Conservation (phyloP, 805 yeast genomes). For the Yarrowia deformans region DNA sequence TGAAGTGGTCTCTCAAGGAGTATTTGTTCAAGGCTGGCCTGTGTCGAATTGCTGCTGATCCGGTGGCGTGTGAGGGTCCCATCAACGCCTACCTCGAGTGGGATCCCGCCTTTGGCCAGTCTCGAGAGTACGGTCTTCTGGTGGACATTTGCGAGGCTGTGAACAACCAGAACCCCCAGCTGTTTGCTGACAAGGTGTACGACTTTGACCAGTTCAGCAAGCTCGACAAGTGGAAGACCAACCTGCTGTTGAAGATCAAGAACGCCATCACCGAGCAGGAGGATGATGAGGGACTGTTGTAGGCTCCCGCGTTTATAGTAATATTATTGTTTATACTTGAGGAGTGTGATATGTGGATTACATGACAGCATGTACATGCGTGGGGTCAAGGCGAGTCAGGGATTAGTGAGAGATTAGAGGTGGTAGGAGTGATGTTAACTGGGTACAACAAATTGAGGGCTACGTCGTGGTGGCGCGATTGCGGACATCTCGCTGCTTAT, state of each 20-base stretch:
- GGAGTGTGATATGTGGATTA: too few relatives aligned
- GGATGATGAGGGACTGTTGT: slow-evolving; percentile 58
- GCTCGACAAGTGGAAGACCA: slow-evolving; percentile 90
- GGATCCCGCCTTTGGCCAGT: slow-evolving; percentile 73
- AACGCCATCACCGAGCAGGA: slow-evolving; percentile 73
- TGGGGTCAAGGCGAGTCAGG: too few relatives aligned
- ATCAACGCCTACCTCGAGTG: slow-evolving; percentile 67
- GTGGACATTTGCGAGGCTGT: slow-evolving; percentile 74
- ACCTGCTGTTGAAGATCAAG: slow-evolving; percentile 81
- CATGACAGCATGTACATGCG: too few relatives aligned
- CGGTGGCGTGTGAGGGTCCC: slow-evolving; percentile 82
- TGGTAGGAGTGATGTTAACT: too few relatives aligned
- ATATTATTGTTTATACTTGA: slow-evolving; percentile 1
- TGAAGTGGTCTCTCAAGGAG: slow-evolving; percentile 93
- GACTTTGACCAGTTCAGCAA: slow-evolving; percentile 88
- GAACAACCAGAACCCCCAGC: slow-evolving; percentile 79
- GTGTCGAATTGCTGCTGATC: slow-evolving; percentile 84
- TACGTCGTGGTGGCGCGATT: too few relatives aligned
- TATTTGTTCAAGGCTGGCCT: slow-evolving; percentile 84
- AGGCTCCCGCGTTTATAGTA: neutral
- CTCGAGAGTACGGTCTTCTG: slow-evolving; percentile 76
- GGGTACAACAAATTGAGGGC: too few relatives aligned
- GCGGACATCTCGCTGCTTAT: too few relatives aligned
- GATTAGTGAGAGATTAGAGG: too few relatives aligned
- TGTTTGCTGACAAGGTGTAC: slow-evolving; percentile 72